Conservation (phyloP, 352 stramenopile genomes). For the Phytophthora fragariae region DNA sequence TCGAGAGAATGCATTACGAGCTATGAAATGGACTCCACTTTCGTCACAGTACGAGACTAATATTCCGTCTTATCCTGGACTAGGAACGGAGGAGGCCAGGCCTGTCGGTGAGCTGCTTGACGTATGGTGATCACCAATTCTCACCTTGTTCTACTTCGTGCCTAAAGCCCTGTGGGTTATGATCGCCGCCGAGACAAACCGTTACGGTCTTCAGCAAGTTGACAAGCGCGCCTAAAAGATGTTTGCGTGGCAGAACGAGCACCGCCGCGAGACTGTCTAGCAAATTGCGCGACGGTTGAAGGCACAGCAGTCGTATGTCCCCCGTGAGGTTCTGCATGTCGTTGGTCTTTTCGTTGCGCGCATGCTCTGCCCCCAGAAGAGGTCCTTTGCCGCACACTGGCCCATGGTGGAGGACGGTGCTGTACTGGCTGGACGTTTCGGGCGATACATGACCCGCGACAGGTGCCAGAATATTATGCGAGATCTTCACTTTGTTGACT, state of each 20-base stretch:
- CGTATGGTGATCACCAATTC: slow-evolving; percentile 1
- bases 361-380: slow-evolving; percentile 13
- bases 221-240: background rate
- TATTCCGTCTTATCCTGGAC: background rate
- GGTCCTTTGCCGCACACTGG: slow-evolving; percentile 30
- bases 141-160: slow-evolving; percentile 38
- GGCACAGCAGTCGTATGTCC: slow-evolving; percentile 10
- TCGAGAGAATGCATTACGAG: background rate
- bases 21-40: slow-evolving; percentile 7
- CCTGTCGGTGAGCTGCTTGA: background rate
- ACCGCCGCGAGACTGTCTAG: slow-evolving; percentile 1
- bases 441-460: slow-evolving; percentile 25
- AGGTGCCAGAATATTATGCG: slow-evolving; percentile 12
- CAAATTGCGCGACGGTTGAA: slow-evolving; percentile 20
- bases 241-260: background rate
- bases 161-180: slow-evolving; percentile 16
- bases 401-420: slow-evolving; percentile 17
- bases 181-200: slow-evolving; percentile 26
- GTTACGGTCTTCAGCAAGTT: slow-evolving; percentile 29
- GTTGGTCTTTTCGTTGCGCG: slow-evolving; percentile 31
- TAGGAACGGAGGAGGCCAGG: background rate
- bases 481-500: slow-evolving; percentile 30
- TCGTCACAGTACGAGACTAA: slow-evolving; percentile 2
- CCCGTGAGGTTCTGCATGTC: slow-evolving; percentile 29
- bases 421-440: slow-evolving; percentile 24